Evolutionary conservation across 192 early-diverging fungal species (phyloP).

Genomic region (Entomortierella parvispora): DNA sequence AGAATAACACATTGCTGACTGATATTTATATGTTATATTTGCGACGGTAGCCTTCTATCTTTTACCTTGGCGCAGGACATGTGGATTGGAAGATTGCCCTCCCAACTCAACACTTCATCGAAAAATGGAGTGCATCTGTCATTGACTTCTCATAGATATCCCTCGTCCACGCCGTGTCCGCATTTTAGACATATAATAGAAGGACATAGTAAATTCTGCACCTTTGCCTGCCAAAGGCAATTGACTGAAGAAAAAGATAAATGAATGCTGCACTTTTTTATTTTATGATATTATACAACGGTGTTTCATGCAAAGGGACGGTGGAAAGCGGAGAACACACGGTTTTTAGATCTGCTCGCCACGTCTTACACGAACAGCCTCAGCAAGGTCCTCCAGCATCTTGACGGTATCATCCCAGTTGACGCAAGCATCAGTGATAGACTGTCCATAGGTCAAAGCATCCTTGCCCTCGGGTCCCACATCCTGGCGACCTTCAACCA

Average conservation of each 20-base stretch:
- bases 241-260: too few species aligned
- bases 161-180: too few species aligned
- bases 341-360: too few species aligned
- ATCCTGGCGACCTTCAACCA: constrained; percentile 89
- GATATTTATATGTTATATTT: neutral
- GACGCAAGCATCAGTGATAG: constrained; percentile 95
- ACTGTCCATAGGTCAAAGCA: constrained; percentile 86
- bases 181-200: too few species aligned
- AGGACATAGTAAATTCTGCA: too few species aligned
- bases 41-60: constrained; percentile 65
- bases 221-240: too few species aligned
- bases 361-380: constrained; percentile 77
- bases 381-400: constrained; percentile 81
- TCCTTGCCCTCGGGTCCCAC: constrained; percentile 73
- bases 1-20: neutral
- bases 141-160: constrained; percentile 41
- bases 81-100: constrained; percentile 87
- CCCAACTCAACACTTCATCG: constrained; percentile 69
- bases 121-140: constrained; percentile 42
- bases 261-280: too few species aligned
- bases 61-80: constrained; percentile 86
- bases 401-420: constrained; percentile 83
- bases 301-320: too few species aligned
- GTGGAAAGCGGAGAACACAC: too few species aligned
- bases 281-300: too few species aligned